These are phyloP conservation scores for Xylaria sp. DNA, from an alignment of 2,329 filamentous ascomycete species.

Conservation along the genomic window DNA sequence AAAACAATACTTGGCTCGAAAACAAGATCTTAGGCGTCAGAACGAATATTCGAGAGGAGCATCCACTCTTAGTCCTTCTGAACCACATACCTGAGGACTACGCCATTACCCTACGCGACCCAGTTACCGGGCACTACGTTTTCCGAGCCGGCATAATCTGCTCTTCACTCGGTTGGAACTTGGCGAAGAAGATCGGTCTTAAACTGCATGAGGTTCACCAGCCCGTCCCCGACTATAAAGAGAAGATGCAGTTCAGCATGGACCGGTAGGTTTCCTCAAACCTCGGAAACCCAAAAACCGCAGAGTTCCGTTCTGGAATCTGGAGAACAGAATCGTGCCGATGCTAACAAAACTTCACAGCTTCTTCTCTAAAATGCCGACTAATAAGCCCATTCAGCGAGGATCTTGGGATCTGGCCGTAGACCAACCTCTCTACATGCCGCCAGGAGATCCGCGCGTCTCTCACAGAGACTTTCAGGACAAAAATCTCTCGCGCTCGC, in stretches of 20 bases:
- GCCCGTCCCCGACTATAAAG: conserved; percentile 82
- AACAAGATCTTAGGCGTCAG: conserved; percentile 74
- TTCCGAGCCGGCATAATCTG: conserved; percentile 82
- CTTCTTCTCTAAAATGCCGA: conserved; percentile 83
- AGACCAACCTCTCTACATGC: conserved; percentile 78
- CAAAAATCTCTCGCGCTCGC: conserved; percentile 63
- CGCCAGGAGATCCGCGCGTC: conserved; percentile 73
- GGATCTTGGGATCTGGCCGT: conserved; percentile 87
- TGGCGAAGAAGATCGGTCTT: conserved; percentile 77
- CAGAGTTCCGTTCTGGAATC: not conserved
- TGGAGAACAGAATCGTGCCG: not conserved
- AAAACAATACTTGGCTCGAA: conserved; percentile 65
- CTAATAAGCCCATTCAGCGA: conserved; percentile 80
- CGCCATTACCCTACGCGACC: conserved; percentile 77
- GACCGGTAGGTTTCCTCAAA: conserved; percentile 67
- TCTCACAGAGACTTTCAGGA: conserved; percentile 67
- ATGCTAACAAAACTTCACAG: conserved; percentile 52
- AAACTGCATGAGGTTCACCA: conserved; percentile 76
- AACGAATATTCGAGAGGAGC: conserved; percentile 68
- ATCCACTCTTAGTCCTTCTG: conserved; percentile 76
- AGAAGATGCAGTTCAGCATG: conserved; percentile 90
- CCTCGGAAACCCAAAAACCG: not conserved
- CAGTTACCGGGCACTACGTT: conserved; percentile 75
- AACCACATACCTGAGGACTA: conserved; percentile 89
- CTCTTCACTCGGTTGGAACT: conserved; percentile 82